These are phyloP conservation scores for Lichtheimia ramosa DNA, from an alignment of 371 early-diverging fungal species.

Conservation along the genomic window DNA sequence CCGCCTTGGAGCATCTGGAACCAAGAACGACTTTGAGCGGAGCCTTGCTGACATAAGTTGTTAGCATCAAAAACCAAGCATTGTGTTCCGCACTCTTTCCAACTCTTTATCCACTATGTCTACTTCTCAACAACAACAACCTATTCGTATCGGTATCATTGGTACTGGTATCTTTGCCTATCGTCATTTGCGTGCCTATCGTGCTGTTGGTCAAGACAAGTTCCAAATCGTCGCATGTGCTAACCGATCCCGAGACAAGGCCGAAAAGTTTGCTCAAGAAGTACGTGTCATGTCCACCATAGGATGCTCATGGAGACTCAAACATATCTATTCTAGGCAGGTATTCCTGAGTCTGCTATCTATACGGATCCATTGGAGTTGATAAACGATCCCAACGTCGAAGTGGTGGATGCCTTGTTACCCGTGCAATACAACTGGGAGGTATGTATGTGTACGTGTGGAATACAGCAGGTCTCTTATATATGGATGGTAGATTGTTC, in stretches of 20 bases:
- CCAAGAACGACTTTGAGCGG: too few species aligned
- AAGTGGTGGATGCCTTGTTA: conserved; percentile 34
- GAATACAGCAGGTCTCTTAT: not conserved
- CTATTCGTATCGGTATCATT: conserved; percentile 49
- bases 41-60: too few species aligned
- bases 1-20: too few species aligned
- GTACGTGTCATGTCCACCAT: conserved; percentile 16
- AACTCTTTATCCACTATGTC: too few species aligned
- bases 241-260: conserved; percentile 51
- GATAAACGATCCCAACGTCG: conserved; percentile 44
- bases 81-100: too few species aligned
- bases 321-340: conserved; percentile 23
- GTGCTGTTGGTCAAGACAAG: conserved; percentile 36
- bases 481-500: conserved; percentile 24
- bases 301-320: not conserved
- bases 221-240: conserved; percentile 49
- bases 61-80: too few species aligned
- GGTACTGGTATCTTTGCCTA: conserved; percentile 56
- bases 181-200: conserved; percentile 47
- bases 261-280: conserved; percentile 45
- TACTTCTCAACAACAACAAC: conserved; percentile 1
- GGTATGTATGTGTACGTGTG: conserved; percentile 12
- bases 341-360: conserved; percentile 41
- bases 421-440: conserved; percentile 47
- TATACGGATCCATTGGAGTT: conserved; percentile 39